Evolutionary conservation across 2,329 filamentous ascomycete genomes (phyloP).

Genomic region (Hymenoscyphus repandus): DNA sequence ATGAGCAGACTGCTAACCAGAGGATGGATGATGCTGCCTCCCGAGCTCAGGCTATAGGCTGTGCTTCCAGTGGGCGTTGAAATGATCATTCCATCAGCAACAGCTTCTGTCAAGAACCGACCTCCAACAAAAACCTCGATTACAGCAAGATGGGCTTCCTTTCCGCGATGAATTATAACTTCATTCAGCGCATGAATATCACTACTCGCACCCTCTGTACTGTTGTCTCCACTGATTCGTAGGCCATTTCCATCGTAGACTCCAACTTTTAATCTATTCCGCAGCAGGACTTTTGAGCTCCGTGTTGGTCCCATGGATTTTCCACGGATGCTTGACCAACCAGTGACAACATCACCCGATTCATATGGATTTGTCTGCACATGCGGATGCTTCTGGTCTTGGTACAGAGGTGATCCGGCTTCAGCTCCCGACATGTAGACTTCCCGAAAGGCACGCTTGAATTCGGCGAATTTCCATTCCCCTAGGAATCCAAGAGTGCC

Average conservation of each 20-base stretch:
- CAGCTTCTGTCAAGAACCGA: constrained; percentile 85
- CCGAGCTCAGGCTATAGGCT: constrained; percentile 88
- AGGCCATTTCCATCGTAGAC: constrained; percentile 67
- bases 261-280: constrained; percentile 81
- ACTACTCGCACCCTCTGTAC: constrained; percentile 27
- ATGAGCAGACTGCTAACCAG: constrained; percentile 83
- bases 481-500: constrained; percentile 91
- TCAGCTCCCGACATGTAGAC: constrained; percentile 77
- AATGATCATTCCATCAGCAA: constrained; percentile 91
- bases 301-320: constrained; percentile 75
- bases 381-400: constrained; percentile 30
- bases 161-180: constrained; percentile 85
- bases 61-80: constrained; percentile 93
- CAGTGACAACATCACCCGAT: constrained; percentile 35
- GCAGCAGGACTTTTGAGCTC: constrained; percentile 74
- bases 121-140: constrained; percentile 89
- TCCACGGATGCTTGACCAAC: constrained; percentile 71
- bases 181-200: constrained; percentile 79
- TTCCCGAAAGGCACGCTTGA: constrained; percentile 86
- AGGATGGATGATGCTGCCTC: constrained; percentile 90
- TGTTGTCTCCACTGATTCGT: constrained; percentile 43
- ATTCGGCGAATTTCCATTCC: constrained; percentile 92
- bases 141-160: constrained; percentile 82
- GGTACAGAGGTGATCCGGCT: constrained; percentile 29
- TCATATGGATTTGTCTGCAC: constrained; percentile 16